Evolutionary conservation across 1,139 yeast species (phyloP).

Genomic region (Candida sp.): DNA sequence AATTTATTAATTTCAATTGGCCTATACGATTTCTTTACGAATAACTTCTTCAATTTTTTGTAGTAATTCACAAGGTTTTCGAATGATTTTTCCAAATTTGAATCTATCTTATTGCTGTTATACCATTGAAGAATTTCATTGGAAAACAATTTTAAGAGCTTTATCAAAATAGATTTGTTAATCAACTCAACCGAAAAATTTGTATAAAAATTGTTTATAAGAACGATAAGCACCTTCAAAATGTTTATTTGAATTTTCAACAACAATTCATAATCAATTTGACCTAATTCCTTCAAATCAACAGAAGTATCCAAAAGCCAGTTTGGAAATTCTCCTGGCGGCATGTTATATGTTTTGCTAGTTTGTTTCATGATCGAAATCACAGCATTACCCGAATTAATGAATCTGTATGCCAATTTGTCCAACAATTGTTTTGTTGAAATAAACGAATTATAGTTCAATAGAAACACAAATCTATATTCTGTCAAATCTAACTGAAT

Average conservation of each 20-base stretch:
- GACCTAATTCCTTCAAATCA: conserved; percentile 37
- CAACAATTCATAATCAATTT: conserved; percentile 53
- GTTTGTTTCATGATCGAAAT: conserved; percentile 41
- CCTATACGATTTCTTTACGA: conserved; percentile 76
- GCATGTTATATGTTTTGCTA: conserved; percentile 5
- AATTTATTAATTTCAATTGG: conserved; percentile 49
- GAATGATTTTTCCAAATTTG: conserved; percentile 37
- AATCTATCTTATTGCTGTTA: conserved; percentile 42
- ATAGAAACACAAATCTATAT: conserved; percentile 41
- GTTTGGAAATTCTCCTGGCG: conserved; percentile 38
- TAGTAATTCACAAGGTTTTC: conserved; percentile 56
- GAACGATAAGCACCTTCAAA: conserved; percentile 68
- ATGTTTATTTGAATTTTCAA: conserved; percentile 79
- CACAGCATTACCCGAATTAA: conserved; percentile 47
- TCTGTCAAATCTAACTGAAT: conserved; percentile 42
- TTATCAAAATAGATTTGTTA: conserved; percentile 61
- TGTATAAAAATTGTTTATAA: conserved; percentile 70
- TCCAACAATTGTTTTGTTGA: conserved; percentile 42
- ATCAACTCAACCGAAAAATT: conserved; percentile 71
- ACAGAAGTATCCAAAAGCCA: conserved; percentile 47
- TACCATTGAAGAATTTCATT: conserved; percentile 76
- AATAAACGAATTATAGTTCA: conserved; percentile 41
- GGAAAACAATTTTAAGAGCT: conserved; percentile 66
- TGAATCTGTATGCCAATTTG: conserved; percentile 40
- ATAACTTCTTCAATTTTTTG: conserved; percentile 66